Conservation (phyloP, 2,329 filamentous ascomycete genomes). For the Trichoderma semiorbis region DNA sequence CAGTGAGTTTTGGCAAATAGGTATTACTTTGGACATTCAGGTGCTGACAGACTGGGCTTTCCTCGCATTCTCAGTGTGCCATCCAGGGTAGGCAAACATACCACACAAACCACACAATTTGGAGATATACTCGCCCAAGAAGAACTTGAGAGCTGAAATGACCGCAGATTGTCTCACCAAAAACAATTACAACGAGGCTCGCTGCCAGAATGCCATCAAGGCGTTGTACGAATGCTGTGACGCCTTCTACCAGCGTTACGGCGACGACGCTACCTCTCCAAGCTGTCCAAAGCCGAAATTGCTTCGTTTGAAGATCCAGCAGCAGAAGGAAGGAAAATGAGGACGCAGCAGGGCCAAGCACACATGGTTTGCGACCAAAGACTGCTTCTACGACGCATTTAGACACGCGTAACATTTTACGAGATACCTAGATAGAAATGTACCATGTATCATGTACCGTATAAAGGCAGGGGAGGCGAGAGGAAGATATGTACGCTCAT, state of each 20-base stretch:
- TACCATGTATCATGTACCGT: not conserved
- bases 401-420: not conserved
- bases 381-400: not conserved
- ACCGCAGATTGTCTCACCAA: slow-evolving; percentile 76
- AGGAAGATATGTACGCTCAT: slow-evolving; percentile 43
- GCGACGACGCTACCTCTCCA: slow-evolving; percentile 69
- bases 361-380: not conserved
- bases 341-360: no score
- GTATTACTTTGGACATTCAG: not conserved
- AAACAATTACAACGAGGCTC: slow-evolving; percentile 81
- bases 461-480: not conserved
- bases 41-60: not conserved
- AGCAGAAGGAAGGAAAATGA: slow-evolving; percentile 49
- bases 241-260: slow-evolving; percentile 76
- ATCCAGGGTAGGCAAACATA: slow-evolving; percentile 66
- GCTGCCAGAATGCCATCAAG: slow-evolving; percentile 73
- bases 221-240: slow-evolving; percentile 93
- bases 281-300: slow-evolving; percentile 84
- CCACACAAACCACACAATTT: not conserved
- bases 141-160: not conserved
- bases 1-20: slow-evolving; percentile 51
- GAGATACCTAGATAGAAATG: not conserved
- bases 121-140: not conserved
- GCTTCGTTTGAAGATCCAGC: slow-evolving; percentile 80
- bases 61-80: slow-evolving; percentile 59